Evolutionary conservation across 2,329 filamentous ascomycete species (phyloP), one percentile per base, ranked within the genome.

Genomic region (Elsinoe arachidis): DNA sequence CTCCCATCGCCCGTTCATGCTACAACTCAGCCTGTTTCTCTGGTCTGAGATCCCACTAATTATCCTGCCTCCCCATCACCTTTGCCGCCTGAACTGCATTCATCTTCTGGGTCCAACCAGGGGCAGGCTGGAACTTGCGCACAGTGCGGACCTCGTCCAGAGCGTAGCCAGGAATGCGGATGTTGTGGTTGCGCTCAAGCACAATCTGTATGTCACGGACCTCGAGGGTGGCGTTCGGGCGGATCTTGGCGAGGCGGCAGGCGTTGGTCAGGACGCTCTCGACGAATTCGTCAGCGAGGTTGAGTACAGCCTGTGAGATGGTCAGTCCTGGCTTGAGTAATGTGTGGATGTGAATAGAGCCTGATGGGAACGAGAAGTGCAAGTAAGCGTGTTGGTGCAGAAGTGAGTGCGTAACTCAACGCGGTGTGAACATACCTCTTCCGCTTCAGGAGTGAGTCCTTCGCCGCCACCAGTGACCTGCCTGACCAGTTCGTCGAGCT

Each of bases 91-190:
- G 90, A 14, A 99, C 87, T 21, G 93, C 92, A 67, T 90, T 92
- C 86, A 99, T 95, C 79, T 99, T 99, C 63, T 88, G 86, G 61
- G 93, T 92, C 90, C 93, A 99, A 19, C 84, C 88, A 14, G 86
- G 77, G 17, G 90, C 85, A 1, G 93, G 93, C 69, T 93, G 87
- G 55, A 95, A 87, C 77, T 96, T 96, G 70, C 91, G 86, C 30
- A 97, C 92, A 0, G 90, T 96, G 58, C 93, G 85, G 60, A 96
- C 82, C 73, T 99, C 93, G 68, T 99, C 93, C 2, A 90, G 88
- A 0, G 90, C 89, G 73, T 95, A 97, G 11, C 93, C 93, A 0
- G 93, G 93, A 59, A 99, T 90, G 67, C 85, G 86, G 61, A 86
- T 80, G 70, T 82, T 86, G 72, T 86, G 88, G 69, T 85, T 84